Percentiles rank a stretch among this genome's conserved stretches.
phyloP scores from a whole-genome alignment of 2,329 filamentous ascomycete species.

The Fusarium sp. region DNA sequence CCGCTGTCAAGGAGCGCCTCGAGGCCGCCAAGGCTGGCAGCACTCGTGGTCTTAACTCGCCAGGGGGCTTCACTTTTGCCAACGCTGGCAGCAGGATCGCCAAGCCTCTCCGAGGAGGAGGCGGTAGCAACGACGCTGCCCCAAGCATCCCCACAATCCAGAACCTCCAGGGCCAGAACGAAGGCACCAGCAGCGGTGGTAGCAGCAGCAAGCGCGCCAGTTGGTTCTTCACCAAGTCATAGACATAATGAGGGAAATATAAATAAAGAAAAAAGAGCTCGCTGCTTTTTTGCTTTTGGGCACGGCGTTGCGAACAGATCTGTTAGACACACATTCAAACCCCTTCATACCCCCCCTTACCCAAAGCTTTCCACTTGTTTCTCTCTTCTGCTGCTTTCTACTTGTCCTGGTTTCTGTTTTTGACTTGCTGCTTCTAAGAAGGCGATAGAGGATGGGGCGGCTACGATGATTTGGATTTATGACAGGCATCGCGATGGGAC shows the following conservation, averaged over 20 bases:
- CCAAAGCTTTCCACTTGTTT: conserved; percentile 33
- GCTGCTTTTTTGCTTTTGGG: conserved; percentile 45
- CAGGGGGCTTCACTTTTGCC: conserved; percentile 78
- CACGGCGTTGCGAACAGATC: conserved; percentile 47
- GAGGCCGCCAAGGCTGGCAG: conserved; percentile 94
- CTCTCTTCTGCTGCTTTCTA: conserved; percentile 32
- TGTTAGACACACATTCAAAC: conserved; percentile 33
- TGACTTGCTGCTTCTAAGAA: conserved; percentile 39
- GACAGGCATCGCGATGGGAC: conserved; percentile 44
- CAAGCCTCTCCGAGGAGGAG: conserved; percentile 75
- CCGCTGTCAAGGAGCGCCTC: conserved; percentile 96
- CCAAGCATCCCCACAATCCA: conserved; percentile 68
- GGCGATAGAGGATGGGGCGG: conserved; percentile 45
- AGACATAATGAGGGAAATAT: conserved; percentile 43
- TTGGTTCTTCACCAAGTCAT: conserved; percentile 79
- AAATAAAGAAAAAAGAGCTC: conserved; percentile 41
- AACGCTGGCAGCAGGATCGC: conserved; percentile 75
- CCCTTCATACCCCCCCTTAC: conserved; percentile 37
- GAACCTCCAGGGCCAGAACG: conserved; percentile 59
- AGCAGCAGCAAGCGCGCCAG: conserved; percentile 73
- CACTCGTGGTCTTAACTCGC: conserved; percentile 82
- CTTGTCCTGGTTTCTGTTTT: conserved; percentile 32
- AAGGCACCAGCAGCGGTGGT: conserved; percentile 52
- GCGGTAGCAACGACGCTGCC: conserved; percentile 58
- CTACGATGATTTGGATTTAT: conserved; percentile 51